phyloP scores from a whole-genome alignment of 2,329 filamentous ascomycete species.

The Tympanopsis confertula region DNA sequence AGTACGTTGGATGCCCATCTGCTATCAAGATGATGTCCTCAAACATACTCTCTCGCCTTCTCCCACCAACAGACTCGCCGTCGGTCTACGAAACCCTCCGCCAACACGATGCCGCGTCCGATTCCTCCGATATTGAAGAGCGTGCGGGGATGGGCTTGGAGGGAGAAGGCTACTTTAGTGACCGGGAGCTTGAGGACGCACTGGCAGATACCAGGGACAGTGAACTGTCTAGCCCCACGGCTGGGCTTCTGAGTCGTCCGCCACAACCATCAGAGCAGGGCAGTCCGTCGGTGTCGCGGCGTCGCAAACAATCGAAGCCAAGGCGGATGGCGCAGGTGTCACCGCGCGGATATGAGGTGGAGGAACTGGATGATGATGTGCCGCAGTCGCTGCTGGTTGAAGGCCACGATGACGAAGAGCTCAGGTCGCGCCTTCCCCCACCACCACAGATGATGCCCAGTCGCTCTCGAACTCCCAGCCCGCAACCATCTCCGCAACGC shows the following conservation, averaged over 20 bases:
- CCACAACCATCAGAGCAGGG: too few relatives aligned
- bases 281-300: background rate
- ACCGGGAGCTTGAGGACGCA: conserved; percentile 43
- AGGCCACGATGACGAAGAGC: conserved; percentile 24
- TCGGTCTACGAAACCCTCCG: conserved; percentile 33
- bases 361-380: conserved; percentile 48
- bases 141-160: conserved; percentile 32
- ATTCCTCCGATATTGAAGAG: conserved; percentile 28
- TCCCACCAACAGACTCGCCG: conserved; percentile 33
- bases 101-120: conserved; percentile 29
- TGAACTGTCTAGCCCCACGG: conserved; percentile 25
- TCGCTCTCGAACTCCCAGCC: conserved; percentile 11
- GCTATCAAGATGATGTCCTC: conserved; percentile 27
- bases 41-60: conserved; percentile 25
- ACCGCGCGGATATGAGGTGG: conserved; percentile 9
- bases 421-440: conserved; percentile 15
- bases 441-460: conserved; percentile 19
- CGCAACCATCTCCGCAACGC: conserved; percentile 25
- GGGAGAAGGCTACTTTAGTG: conserved; percentile 34
- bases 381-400: conserved; percentile 52
- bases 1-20: too few relatives aligned
- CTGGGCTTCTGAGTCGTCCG: background rate
- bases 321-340: too few relatives aligned
- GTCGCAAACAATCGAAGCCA: background rate
- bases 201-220: conserved; percentile 36